Evolutionary conservation across 805 yeast species (phyloP).

Genomic region (Saccharomycopsis sp.): DNA sequence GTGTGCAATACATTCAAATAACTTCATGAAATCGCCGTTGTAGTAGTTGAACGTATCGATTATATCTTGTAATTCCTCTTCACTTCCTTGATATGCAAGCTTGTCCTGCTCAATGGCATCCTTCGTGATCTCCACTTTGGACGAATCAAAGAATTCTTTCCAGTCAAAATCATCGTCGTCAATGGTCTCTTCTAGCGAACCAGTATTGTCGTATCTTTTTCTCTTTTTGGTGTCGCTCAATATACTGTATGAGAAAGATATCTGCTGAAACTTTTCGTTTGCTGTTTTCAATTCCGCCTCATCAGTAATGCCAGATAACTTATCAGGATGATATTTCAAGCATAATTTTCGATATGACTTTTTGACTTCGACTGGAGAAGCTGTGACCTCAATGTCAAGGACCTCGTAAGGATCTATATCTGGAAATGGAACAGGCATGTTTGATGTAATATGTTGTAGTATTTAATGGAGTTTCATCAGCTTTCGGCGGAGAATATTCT

Average conservation of each 20-base stretch:
- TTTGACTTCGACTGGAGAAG: conserved; percentile 51
- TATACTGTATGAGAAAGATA: conserved; percentile 71
- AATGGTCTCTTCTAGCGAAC: conserved; percentile 43
- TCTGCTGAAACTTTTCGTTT: conserved; percentile 48
- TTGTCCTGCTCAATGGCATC: conserved; percentile 68
- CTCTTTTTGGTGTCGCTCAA: conserved; percentile 53
- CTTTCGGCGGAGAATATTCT: too few species aligned
- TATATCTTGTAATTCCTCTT: conserved; percentile 59
- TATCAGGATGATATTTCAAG: conserved; percentile 67
- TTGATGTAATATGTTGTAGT: background rate
- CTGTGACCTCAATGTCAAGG: conserved; percentile 35
- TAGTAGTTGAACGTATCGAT: conserved; percentile 47
- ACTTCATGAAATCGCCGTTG: conserved; percentile 60
- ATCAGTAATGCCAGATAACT: conserved; percentile 34
- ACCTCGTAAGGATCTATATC: conserved; percentile 59
- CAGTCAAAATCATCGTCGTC: conserved; percentile 40
- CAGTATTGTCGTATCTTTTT: conserved; percentile 61
- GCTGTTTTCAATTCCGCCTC: conserved; percentile 30
- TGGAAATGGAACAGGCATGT: conserved; percentile 33
- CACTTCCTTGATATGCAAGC: conserved; percentile 51
- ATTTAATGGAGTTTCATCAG: too few species aligned
- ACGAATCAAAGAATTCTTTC: conserved; percentile 47
- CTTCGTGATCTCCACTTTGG: conserved; percentile 44
- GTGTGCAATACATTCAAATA: conserved; percentile 77
- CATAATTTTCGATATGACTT: conserved; percentile 62